Evolutionary conservation across 257 asterid species (phyloP).

Genomic region (Nicotiana undulata): DNA sequence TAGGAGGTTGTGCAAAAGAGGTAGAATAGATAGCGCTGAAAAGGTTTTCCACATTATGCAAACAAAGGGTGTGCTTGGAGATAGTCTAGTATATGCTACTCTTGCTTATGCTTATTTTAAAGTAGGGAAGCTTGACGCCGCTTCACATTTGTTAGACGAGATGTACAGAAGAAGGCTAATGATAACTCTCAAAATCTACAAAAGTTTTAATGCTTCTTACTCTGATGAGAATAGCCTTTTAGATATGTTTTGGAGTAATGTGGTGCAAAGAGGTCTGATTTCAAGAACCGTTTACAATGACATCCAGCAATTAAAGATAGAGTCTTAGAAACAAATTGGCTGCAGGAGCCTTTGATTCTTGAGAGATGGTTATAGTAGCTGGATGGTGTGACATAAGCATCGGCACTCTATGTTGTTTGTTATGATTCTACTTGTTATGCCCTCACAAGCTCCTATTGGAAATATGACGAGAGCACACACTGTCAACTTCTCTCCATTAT

Average conservation of each 20-base stretch:
- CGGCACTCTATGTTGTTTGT: background rate
- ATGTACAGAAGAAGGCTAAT: slow-evolving; percentile 66
- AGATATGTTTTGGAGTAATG: slow-evolving; percentile 49
- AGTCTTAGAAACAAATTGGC: background rate
- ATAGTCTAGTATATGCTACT: slow-evolving; percentile 40
- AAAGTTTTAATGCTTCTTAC: slow-evolving; percentile 44
- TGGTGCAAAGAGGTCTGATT: slow-evolving; percentile 54
- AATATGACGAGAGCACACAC: background rate
- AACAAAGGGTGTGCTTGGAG: slow-evolving; percentile 60
- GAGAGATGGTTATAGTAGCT: background rate
- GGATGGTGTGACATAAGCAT: background rate
- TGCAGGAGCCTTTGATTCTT: background rate
- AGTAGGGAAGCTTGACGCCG: slow-evolving; percentile 37
- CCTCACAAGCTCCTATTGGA: background rate
- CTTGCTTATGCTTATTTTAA: slow-evolving; percentile 64
- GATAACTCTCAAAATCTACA: slow-evolving; percentile 55
- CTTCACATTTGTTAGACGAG: slow-evolving; percentile 51
- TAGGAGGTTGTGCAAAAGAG: slow-evolving; percentile 61
- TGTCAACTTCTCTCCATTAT: background rate
- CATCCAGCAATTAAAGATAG: slow-evolving; percentile 29
- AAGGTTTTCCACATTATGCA: slow-evolving; percentile 49
- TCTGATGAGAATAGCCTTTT: slow-evolving; percentile 29
- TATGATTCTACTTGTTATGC: background rate
- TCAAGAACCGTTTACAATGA: slow-evolving; percentile 38
- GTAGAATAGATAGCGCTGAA: slow-evolving; percentile 53